phyloP scores from a whole-genome alignment of 1,284 basidiomycete genomes.

The Leccinum huronense region DNA sequence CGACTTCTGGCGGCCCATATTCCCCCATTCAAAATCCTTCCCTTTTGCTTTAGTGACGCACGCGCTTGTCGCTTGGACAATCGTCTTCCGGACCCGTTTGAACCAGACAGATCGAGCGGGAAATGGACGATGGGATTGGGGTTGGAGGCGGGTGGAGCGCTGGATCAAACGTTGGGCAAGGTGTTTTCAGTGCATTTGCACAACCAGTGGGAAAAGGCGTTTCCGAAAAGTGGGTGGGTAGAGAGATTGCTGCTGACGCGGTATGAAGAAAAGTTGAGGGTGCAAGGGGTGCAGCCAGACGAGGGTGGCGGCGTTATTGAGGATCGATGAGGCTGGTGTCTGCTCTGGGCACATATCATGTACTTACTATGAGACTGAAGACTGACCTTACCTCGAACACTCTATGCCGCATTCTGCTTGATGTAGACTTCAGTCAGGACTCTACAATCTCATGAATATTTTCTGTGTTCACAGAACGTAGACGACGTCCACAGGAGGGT shows the following conservation, averaged over 20 bases:
- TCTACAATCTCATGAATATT: background rate
- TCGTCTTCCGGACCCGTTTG: conserved; percentile 89
- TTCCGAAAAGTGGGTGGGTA: conserved; percentile 79
- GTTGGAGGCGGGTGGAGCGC: conserved; percentile 59
- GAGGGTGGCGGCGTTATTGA: background rate
- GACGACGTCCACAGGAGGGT: too few relatives aligned
- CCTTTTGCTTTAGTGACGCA: conserved; percentile 91
- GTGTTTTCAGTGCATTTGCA: conserved; percentile 89
- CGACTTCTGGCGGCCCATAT: conserved; percentile 69
- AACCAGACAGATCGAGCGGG: conserved; percentile 37
- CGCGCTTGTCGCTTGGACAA: conserved; percentile 87
- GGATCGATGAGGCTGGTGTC: background rate
- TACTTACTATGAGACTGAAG: background rate
- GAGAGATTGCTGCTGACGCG: conserved; percentile 65
- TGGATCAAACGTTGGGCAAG: conserved; percentile 64
- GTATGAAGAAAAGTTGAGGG: conserved; percentile 50
- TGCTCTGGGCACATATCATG: background rate
- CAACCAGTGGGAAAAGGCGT: conserved; percentile 89
- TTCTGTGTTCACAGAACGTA: background rate
- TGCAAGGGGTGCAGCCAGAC: background rate
- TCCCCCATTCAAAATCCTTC: conserved; percentile 85
- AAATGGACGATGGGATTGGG: conserved; percentile 59
- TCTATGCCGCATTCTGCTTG: background rate
- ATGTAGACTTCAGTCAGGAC: background rate
- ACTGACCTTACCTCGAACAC: background rate